Evolutionary conservation across 1,139 yeast species (phyloP), one percentile per base, ranked within the genome.

Genomic region (Kodamaea alishanica): DNA sequence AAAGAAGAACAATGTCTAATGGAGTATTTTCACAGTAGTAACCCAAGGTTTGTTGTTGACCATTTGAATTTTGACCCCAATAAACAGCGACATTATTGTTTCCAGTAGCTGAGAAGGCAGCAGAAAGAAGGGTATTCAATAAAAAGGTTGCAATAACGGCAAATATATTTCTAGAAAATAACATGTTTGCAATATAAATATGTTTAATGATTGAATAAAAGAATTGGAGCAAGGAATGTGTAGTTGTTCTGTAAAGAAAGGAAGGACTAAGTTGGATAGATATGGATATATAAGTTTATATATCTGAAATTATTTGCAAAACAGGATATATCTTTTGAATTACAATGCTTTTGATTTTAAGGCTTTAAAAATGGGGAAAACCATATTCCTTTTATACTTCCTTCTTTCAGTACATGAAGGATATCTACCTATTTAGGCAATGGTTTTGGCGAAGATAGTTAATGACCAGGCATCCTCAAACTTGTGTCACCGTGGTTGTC

Each of bases 1-100:
- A 77, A 35, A 89, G 58, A 11, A 89, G 55, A 38, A 84, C 73
- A 43, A 87, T 82, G 54, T 88, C 96, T 28, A 81, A 84, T 35
- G 79, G 72, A 42, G 75, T 75, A 28, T 78, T 72, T 40, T 75
- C 69, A 68, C 97, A 90, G 66, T 88, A 87, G 41, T 70, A 61
- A 6, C 81, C 69, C 41, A 90, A 70, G 10, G 75, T 59, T 44
- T 77, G 68, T 60, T 89, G 96, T 31, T 77, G 56, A n/a, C 88
- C 88, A 26, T 79, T 84, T 11, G 94, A 81, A 54, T 81, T 79
- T 64, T 89, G 97, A 33, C 97, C 97, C 96, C 96, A 89, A 63
- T 88, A 88, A 10, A 86, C 74, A 25, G 83, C 96, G 34, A 87
- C 79, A 50, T 49, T 45, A 39, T 36, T 41, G 37, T 45, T 44